A percentile compares a stretch with the other conserved stretches of the same genome.
phyloP scores from a whole-genome alignment of 441 rosid genomes.

The Jatropha multifida region DNA sequence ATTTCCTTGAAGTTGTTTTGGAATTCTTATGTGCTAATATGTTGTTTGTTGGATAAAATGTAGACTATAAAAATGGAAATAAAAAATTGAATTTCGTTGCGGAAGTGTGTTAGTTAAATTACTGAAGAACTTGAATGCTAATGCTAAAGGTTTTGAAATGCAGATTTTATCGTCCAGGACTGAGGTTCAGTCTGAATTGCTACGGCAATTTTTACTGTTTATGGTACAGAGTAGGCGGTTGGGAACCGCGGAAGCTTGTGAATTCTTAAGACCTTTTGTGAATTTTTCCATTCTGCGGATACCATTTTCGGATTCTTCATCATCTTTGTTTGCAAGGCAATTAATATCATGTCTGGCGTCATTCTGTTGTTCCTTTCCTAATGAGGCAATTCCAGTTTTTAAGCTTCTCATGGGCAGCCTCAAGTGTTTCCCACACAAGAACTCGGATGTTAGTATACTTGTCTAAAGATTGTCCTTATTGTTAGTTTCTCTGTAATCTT shows the following conservation, averaged over 20 bases:
- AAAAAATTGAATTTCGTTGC: not conserved
- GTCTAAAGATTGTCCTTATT: not conserved
- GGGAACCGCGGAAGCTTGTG: slow-evolving; percentile 69
- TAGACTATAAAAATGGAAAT: not conserved
- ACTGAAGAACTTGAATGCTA: slow-evolving; percentile 11
- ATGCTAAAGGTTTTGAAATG: slow-evolving; percentile 25
- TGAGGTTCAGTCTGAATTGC: slow-evolving; percentile 66
- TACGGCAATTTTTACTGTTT: slow-evolving; percentile 69
- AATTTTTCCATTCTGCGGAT: slow-evolving; percentile 51
- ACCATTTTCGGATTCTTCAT: slow-evolving; percentile 44
- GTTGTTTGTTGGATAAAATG: not conserved
- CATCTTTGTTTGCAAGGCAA: slow-evolving; percentile 54
- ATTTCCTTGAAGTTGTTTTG: too few relatives aligned
- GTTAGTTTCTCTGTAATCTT: slow-evolving; percentile 16
- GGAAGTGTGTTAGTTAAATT: not conserved
- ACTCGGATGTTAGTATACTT: slow-evolving; percentile 49
- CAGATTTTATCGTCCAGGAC: slow-evolving; percentile 69
- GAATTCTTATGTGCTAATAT: too few relatives aligned
- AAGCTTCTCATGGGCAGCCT: slow-evolving; percentile 60
- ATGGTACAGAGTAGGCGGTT: slow-evolving; percentile 43
- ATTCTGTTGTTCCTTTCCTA: slow-evolving; percentile 66
- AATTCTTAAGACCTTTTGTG: slow-evolving; percentile 74
- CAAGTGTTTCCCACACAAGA: slow-evolving; percentile 48
- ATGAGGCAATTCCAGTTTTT: slow-evolving; percentile 60
- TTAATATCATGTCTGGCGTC: slow-evolving; percentile 74